Evolutionary conservation across 139 green algal species (phyloP).

Genomic region (Micractinium conductrix): DNA sequence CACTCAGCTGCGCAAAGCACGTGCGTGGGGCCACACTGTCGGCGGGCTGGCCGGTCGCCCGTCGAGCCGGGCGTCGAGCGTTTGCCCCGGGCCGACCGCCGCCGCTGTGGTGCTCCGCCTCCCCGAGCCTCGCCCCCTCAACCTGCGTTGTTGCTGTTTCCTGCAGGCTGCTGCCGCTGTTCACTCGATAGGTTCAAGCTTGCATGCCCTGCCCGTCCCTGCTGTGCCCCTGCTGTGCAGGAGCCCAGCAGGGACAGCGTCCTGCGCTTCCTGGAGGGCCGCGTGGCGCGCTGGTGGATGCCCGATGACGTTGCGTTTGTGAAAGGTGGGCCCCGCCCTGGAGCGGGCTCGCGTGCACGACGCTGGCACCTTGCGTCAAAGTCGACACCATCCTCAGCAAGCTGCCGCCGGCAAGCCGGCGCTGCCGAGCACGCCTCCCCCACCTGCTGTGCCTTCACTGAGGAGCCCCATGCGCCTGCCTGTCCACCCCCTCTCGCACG

Average conservation of each 20-base stretch:
- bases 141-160: no score
- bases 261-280: conserved; percentile 50
- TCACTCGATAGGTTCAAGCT: no score
- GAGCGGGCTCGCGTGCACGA: background rate
- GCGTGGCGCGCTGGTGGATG: conserved; percentile 62
- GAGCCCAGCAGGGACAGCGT: conserved; percentile 46
- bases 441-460: background rate
- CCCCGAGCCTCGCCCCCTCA: no score
- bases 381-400: background rate
- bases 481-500: background rate
- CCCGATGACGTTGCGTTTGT: conserved; percentile 79
- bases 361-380: background rate
- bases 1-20: no score
- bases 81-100: no score
- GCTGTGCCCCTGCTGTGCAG: no score
- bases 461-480: background rate
- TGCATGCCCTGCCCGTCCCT: background rate
- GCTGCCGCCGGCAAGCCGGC: background rate
- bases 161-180: no score
- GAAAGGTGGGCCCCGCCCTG: background rate
- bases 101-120: no score
- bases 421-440: background rate
- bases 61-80: no score
- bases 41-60: no score
- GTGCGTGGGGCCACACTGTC: no score